Evolutionary conservation across 495 filamentous ascomycete species (phyloP).

Genomic region (Penicillium lividum): DNA sequence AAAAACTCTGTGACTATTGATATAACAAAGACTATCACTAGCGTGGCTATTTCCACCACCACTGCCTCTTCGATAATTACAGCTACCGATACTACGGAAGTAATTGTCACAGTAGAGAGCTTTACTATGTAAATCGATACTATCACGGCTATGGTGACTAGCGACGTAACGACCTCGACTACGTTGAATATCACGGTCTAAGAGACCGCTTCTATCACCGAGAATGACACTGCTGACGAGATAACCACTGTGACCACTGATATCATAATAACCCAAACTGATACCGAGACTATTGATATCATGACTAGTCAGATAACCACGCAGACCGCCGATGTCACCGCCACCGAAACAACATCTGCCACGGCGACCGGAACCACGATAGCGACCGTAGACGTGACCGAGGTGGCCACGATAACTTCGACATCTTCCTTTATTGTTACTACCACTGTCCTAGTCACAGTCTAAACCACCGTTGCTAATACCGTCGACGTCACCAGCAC

Average conservation of each 20-base stretch:
- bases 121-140: neutral
- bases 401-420: slow-evolving; percentile 5
- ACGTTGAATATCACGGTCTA: neutral
- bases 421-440: slow-evolving; percentile 2
- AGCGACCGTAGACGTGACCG: slow-evolving; percentile 2
- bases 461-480: slow-evolving; percentile 5
- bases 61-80: neutral
- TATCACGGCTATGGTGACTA: neutral
- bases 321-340: neutral
- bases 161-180: neutral
- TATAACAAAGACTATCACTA: neutral
- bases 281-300: slow-evolving; percentile 8
- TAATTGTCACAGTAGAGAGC: slow-evolving; percentile 2
- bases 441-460: neutral
- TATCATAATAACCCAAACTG: neutral
- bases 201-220: slow-evolving; percentile 2
- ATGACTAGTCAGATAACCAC: neutral
- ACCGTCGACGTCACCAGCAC: slow-evolving; percentile 5
- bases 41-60: neutral
- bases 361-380: neutral
- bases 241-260: neutral
- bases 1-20: neutral
- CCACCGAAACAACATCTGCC: neutral
- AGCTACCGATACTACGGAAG: neutral
- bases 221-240: neutral